Percentiles rank a stretch among this genome's conserved stretches.
These are phyloP conservation scores for Ziziphus jujuba DNA, from an alignment of 306 rosid species.

Conservation along the genomic window DNA sequence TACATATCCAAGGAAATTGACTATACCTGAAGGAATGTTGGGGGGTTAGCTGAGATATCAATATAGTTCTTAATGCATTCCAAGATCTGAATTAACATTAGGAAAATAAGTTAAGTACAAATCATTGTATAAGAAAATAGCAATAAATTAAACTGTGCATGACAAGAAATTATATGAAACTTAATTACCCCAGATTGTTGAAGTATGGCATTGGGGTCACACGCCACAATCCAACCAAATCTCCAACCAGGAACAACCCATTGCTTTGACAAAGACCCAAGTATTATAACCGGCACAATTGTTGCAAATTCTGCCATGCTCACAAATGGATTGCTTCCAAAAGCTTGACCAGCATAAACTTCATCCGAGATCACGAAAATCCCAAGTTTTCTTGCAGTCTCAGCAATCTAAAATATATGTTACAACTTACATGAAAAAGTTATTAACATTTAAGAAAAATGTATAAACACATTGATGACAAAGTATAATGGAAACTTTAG, in stretches of 20 bases:
- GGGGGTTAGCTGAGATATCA: constrained; percentile 41
- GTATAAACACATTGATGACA: background rate
- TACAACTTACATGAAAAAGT: no score
- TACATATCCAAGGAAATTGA: background rate
- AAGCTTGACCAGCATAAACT: constrained; percentile 52
- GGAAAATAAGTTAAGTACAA: no score
- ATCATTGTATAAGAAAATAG: no score
- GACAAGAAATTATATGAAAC: background rate
- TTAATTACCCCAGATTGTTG: constrained; percentile 44
- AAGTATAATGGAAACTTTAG: no score
- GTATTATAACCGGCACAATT: constrained; percentile 50
- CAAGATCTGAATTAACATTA: constrained; percentile 22
- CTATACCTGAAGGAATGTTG: constrained; percentile 55
- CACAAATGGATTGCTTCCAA: constrained; percentile 58
- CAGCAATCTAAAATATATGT: constrained; percentile 43
- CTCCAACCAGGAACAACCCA: constrained; percentile 79
- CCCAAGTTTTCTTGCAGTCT: constrained; percentile 58
- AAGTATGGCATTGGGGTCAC: constrained; percentile 49
- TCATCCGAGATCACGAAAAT: constrained; percentile 61
- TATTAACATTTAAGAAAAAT: background rate
- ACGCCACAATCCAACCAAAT: constrained; percentile 60
- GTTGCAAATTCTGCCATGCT: constrained; percentile 60
- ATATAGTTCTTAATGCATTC: constrained; percentile 29
- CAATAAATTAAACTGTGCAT: background rate
- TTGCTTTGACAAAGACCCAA: constrained; percentile 59